Evolutionary conservation across 768 basidiomycete species (phyloP).

Genomic region (Epithele typhae): DNA sequence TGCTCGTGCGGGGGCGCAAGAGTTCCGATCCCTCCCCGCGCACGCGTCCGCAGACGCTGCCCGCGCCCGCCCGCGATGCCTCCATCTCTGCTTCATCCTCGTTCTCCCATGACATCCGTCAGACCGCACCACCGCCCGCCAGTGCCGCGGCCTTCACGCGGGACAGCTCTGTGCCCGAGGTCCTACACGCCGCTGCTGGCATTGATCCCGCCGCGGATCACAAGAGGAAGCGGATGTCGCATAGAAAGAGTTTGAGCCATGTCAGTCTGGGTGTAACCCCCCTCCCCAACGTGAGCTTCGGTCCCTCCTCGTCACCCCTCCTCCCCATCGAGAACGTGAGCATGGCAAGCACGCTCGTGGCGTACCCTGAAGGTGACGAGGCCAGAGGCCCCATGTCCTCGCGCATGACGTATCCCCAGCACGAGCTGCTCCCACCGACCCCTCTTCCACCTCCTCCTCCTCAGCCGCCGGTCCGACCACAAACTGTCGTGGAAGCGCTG

Average conservation of each 20-base stretch:
- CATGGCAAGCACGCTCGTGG: slow-evolving; percentile 18
- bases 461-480: not conserved
- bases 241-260: slow-evolving; percentile 23
- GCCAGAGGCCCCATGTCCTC: slow-evolving; percentile 2
- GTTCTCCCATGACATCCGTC: not conserved
- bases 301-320: slow-evolving; percentile 14
- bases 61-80: no score
- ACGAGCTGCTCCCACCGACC: not conserved
- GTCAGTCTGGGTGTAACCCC: slow-evolving; percentile 23
- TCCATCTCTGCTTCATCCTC: no score
- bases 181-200: slow-evolving; percentile 3
- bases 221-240: slow-evolving; percentile 9
- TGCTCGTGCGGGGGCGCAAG: slow-evolving; percentile 11
- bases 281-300: slow-evolving; percentile 21
- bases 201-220: not conserved
- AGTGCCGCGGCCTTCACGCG: not conserved
- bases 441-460: not conserved
- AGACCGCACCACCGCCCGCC: not conserved
- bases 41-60: not conserved
- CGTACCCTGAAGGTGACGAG: slow-evolving; percentile 3
- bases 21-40: slow-evolving; percentile 12
- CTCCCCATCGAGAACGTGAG: slow-evolving; percentile 19
- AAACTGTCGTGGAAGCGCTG: slow-evolving; percentile 6
- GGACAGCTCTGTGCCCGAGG: slow-evolving; percentile 3
- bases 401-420: not conserved